A percentile compares a stretch with the other conserved stretches of the same genome.
Evolutionary conservation across 2,329 filamentous ascomycete genomes (phyloP).

Genomic region (Alternaria alternata): DNA sequence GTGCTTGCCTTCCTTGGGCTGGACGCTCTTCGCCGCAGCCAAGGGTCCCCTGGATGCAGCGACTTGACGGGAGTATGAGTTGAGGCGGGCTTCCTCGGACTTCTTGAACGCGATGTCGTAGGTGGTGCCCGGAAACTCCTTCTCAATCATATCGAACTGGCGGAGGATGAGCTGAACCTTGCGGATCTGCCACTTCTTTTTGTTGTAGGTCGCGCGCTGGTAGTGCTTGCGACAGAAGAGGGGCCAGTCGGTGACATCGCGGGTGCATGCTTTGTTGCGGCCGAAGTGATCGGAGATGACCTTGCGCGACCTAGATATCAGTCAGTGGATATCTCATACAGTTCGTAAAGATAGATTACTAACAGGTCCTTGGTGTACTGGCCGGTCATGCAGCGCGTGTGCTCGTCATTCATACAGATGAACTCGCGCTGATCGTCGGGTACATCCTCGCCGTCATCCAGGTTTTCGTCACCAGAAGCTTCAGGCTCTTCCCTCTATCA

Average conservation of each 20-base stretch:
- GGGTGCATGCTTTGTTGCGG: slow-evolving; percentile 50
- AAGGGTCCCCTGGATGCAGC: slow-evolving; percentile 12
- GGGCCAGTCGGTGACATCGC: slow-evolving; percentile 43
- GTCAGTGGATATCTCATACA: not conserved
- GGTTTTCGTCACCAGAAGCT: not conserved
- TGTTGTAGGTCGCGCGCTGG: slow-evolving; percentile 51
- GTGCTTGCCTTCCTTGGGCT: slow-evolving; percentile 27
- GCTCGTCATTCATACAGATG: slow-evolving; percentile 44
- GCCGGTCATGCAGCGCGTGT: slow-evolving; percentile 40
- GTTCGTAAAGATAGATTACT: not conserved
- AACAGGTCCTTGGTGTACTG: slow-evolving; percentile 41
- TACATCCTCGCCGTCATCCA: slow-evolving; percentile 12
- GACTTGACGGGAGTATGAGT: slow-evolving; percentile 38
- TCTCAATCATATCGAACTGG: slow-evolving; percentile 45
- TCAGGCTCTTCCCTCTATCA: not conserved
- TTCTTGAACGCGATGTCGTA: slow-evolving; percentile 48
- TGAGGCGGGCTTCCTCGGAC: slow-evolving; percentile 45
- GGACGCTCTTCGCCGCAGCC: slow-evolving; percentile 22
- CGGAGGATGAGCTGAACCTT: slow-evolving; percentile 46
- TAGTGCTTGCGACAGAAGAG: slow-evolving; percentile 52
- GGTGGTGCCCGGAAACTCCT: slow-evolving; percentile 37
- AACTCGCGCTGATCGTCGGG: slow-evolving; percentile 37
- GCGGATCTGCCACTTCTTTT: slow-evolving; percentile 44
- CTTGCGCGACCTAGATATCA: slow-evolving; percentile 38
- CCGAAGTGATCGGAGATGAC: slow-evolving; percentile 53